These are phyloP conservation scores for Phytophthora melonis DNA, from an alignment of 352 stramenopile species.

Conservation along the genomic window DNA sequence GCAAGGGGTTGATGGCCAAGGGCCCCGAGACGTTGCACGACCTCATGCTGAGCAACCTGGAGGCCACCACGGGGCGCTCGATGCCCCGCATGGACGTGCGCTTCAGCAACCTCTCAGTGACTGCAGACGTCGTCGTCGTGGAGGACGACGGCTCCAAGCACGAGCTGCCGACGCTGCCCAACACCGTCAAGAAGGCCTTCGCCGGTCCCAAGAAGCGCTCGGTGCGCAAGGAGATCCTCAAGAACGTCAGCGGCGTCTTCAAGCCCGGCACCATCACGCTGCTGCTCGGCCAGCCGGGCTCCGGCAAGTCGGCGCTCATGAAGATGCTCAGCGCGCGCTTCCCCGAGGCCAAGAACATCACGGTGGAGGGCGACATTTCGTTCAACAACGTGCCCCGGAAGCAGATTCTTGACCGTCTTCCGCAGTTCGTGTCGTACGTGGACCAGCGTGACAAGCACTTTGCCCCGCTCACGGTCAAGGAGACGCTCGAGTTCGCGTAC, in stretches of 20 bases:
- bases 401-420: conserved; percentile 43
- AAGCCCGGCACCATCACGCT: conserved; percentile 48
- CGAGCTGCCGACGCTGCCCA: conserved; percentile 45
- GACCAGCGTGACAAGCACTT: conserved; percentile 31
- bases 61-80: conserved; percentile 32
- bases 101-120: conserved; percentile 50
- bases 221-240: conserved; percentile 49
- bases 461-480: conserved; percentile 21
- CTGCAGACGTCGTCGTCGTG: conserved; percentile 40
- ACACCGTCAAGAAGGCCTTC: conserved; percentile 44
- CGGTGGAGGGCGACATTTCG: conserved; percentile 39
- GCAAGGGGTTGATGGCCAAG: conserved; percentile 36
- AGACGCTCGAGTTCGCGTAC: conserved; percentile 31
- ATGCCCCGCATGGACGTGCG: conserved; percentile 59
- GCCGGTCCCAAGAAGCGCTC: conserved; percentile 35
- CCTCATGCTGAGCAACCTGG: conserved; percentile 32
- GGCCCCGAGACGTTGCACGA: conserved; percentile 46
- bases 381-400: conserved; percentile 48
- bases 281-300: conserved; percentile 39
- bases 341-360: conserved; percentile 42
- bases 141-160: conserved; percentile 33
- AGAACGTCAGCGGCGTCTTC: conserved; percentile 41
- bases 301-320: conserved; percentile 45
- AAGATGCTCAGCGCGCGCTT: conserved; percentile 51
- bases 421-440: conserved; percentile 39